Evolutionary conservation across 208 protist species (phyloP).

Genomic region (Leishmania tropica): DNA sequence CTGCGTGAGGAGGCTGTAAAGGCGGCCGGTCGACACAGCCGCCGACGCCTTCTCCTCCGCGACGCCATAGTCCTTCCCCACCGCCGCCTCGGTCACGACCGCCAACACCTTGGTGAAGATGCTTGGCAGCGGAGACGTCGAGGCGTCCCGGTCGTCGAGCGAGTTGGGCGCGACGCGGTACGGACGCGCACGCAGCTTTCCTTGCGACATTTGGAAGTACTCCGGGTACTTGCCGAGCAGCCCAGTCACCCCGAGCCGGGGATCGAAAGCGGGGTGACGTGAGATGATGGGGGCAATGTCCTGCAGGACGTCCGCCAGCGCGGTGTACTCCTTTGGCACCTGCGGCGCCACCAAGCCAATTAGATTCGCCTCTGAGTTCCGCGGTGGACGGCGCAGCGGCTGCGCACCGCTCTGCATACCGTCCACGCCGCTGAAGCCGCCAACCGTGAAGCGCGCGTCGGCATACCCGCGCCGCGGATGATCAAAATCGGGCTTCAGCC

Average conservation of each 20-base stretch:
- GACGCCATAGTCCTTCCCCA: slow-evolving; percentile 64
- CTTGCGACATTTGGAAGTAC: slow-evolving; percentile 84
- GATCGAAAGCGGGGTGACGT: slow-evolving; percentile 78
- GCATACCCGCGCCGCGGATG: slow-evolving; percentile 72
- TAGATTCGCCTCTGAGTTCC: slow-evolving; percentile 81
- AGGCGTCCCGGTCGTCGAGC: slow-evolving; percentile 50
- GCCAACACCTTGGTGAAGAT: slow-evolving; percentile 60
- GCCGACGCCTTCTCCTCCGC: slow-evolving; percentile 46
- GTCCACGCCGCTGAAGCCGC: slow-evolving; percentile 14
- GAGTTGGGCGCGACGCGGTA: slow-evolving; percentile 76
- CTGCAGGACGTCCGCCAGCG: slow-evolving; percentile 70
- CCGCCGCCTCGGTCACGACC: slow-evolving; percentile 50
- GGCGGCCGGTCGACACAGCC: slow-evolving; percentile 55
- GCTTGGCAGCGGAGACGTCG: slow-evolving; percentile 59
- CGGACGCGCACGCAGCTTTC: slow-evolving; percentile 74
- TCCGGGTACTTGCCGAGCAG: slow-evolving; percentile 87
- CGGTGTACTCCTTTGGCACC: slow-evolving; percentile 65
- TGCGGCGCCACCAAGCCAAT: slow-evolving; percentile 61
- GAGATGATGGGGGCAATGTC: slow-evolving; percentile 82
- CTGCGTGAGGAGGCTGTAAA: slow-evolving; percentile 67
- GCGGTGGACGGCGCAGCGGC: slow-evolving; percentile 51
- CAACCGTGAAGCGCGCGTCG: slow-evolving; percentile 46
- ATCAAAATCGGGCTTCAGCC: slow-evolving; percentile 59
- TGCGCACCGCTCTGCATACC: slow-evolving; percentile 5
- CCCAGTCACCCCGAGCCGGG: slow-evolving; percentile 76